These are phyloP conservation scores for Talaromyces islandicus DNA, from an alignment of 2,329 filamentous ascomycete species.

Conservation along the genomic window DNA sequence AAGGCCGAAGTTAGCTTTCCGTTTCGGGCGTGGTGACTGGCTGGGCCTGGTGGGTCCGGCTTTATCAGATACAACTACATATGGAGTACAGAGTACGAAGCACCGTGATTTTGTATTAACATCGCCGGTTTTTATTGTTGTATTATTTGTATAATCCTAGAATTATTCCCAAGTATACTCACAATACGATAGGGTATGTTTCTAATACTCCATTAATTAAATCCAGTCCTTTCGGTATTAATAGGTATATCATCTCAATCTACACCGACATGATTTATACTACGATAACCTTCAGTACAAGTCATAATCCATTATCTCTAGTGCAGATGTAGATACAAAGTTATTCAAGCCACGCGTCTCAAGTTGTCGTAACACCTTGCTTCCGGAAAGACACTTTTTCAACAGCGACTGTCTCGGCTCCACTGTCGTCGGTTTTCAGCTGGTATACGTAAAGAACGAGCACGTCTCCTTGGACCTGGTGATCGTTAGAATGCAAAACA, in stretches of 20 bases:
- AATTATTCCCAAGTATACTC: neutral
- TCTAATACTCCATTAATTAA: neutral
- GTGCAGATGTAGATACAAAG: neutral
- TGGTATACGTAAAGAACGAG: conserved; percentile 94
- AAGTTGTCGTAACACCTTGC: conserved; percentile 57
- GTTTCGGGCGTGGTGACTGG: conserved; percentile 21
- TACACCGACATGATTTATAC: neutral
- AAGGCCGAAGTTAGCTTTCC: conserved; percentile 21
- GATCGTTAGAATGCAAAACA: conserved; percentile 1
- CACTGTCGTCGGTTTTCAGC: conserved; percentile 68
- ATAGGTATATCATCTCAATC: neutral
- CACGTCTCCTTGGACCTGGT: conserved; percentile 90
- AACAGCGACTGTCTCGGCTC: conserved; percentile 71
- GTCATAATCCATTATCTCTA: neutral
- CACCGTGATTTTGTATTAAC: neutral
- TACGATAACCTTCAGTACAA: neutral
- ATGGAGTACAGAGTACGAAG: neutral
- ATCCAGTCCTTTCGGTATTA: neutral
- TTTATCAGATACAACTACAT: neutral
- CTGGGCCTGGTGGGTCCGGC: neutral
- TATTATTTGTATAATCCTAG: neutral
- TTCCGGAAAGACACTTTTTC: conserved; percentile 85
- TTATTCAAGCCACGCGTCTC: conserved; percentile 13
- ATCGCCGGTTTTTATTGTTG: neutral
- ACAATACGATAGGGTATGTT: neutral